Base-by-base conservation (phyloP, 1,284 basidiomycete genomes). In the Ustilago hordei region DNA sequence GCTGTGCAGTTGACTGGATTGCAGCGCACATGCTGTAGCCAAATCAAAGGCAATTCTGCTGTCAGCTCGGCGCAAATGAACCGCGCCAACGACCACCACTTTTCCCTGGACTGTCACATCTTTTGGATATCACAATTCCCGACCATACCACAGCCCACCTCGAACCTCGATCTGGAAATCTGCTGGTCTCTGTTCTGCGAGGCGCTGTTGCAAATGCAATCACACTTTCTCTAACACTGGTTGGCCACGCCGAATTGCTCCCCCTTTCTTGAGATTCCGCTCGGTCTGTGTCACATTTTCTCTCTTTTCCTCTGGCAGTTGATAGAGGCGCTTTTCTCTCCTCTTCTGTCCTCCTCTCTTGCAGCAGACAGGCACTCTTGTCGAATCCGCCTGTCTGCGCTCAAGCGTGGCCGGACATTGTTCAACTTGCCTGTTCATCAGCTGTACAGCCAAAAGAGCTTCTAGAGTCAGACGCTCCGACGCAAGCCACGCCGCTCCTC, bases 21-120 rank as follows among this genome's bases (percentile, higher is more conserved):
- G 63, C 56, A 59, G 41, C 55, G 31, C 50, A 59, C 63, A 64
- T 61, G 59, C 50, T n/a, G 15, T 39, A 13, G n/a, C 50, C 8
- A 17, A 28, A 35, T 48, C 17, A 7, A 12, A 7, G 12, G 39
- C 39, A 41, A 15, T 6, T 41, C 39, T n/a, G 39, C 39, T 41
- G 39, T 15, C 39, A 3, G 11, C 19, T 23, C 19, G 54, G 47
- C 35, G 58, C 47, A 54, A 38, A 19, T 41, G 39, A 41, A 41
- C n/a, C n/a, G 8, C 23, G 1, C 45, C 7, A 28, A 31, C 48
- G 3, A 32, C 13, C 48, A 52, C 0, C 23, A 7, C 6, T 11
- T 38, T 55, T 55, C 53, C 53, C 54, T 19, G 23, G 54, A 55
- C 54, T 38, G 9, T 54, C 52, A 54, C 52, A 35, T 4, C 23